Conservation (phyloP, 495 filamentous ascomycete genomes). For the Evernia prunastri region DNA sequence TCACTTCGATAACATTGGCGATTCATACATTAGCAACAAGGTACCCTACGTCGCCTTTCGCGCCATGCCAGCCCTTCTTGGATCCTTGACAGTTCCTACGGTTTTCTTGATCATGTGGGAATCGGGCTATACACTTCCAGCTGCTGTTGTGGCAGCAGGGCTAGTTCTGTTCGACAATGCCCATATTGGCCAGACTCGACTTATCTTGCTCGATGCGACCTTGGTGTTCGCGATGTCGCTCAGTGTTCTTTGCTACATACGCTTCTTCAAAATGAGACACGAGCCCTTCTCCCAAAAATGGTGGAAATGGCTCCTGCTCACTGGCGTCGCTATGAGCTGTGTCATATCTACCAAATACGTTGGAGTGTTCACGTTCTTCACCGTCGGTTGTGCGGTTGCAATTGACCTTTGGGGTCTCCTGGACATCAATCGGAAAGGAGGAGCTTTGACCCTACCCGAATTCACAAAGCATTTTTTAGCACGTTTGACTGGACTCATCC, state of each 20-base stretch:
- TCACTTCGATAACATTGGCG: slow-evolving; percentile 97
- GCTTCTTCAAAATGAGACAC: slow-evolving; percentile 95
- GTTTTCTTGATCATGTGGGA: slow-evolving; percentile 99
- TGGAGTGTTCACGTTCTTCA: slow-evolving; percentile 93
- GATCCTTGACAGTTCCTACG: slow-evolving; percentile 87
- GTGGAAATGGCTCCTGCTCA: slow-evolving; percentile 99
- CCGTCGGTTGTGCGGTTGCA: slow-evolving; percentile 85
- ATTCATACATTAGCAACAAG: slow-evolving; percentile 94
- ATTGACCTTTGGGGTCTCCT: slow-evolving; percentile 95
- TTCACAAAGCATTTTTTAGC: slow-evolving; percentile 89
- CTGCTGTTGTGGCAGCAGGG: slow-evolving; percentile 77
- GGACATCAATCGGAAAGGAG: slow-evolving; percentile 73
- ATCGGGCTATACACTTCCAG: slow-evolving; percentile 91
- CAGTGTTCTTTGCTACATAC: slow-evolving; percentile 86
- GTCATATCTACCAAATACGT: slow-evolving; percentile 99
- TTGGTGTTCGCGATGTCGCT: slow-evolving; percentile 93
- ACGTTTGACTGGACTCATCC: slow-evolving; percentile 71
- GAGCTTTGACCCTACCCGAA: slow-evolving; percentile 65
- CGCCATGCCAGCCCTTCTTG: slow-evolving; percentile 85
- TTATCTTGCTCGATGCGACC: slow-evolving; percentile 93
- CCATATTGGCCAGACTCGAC: slow-evolving; percentile 90
- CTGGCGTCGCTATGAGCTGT: slow-evolving; percentile 87
- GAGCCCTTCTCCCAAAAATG: slow-evolving; percentile 87
- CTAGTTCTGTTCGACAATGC: slow-evolving; percentile 96
- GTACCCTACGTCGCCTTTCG: slow-evolving; percentile 96